Base-by-base conservation (phyloP, 257 asterid genomes). In the Solanum sitiens region DNA sequence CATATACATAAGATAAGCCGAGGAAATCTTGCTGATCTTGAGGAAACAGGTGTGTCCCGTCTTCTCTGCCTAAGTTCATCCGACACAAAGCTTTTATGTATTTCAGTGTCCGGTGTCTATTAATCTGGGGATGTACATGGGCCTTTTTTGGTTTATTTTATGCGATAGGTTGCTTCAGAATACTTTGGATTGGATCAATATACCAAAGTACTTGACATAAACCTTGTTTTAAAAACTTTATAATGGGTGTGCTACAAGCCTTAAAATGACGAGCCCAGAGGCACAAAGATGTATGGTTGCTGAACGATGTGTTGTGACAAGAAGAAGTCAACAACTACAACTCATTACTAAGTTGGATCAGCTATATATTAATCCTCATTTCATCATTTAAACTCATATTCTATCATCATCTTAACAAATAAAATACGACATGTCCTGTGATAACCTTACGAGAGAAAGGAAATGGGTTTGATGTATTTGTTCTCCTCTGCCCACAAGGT, bases 21-120 rank as follows among this genome's bases (percentile, higher is more conserved):
- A 77, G 89, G 59, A 56, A 91, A 87, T 80, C 88, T 44, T 42
- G 67, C 80, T 20, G 89, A 85, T 86, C 85, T 89, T 18, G 95
- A 92, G 67, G 96, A 97, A 88, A 91, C 93, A 90, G 98, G 98
- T 95, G 85, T 79, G 84, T 53, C 10, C 63, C 18, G 7, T 84
- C 72, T 53, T 18, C 10, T 59, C 39, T 20, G 44, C 20, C 61
- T 83, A 47, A 20, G 16, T 44, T 18, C 27, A n/a, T 21, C 40
- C 18, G 35, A 20, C 18, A 20, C 16, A 65, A 37, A 82, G 68
- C 85, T 80, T 47, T 65, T 82, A 39, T 68, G 86, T 9, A 39
- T 67, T 84, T 83, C 83, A 71, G 47, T 25, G 44, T 47, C 50
- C 40, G 32, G 33, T 14, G 33, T 23, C 20, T 37, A 68, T 68